phyloP scores from a whole-genome alignment of 2,329 filamentous ascomycete genomes.

The Xenoacremonium recifei region DNA sequence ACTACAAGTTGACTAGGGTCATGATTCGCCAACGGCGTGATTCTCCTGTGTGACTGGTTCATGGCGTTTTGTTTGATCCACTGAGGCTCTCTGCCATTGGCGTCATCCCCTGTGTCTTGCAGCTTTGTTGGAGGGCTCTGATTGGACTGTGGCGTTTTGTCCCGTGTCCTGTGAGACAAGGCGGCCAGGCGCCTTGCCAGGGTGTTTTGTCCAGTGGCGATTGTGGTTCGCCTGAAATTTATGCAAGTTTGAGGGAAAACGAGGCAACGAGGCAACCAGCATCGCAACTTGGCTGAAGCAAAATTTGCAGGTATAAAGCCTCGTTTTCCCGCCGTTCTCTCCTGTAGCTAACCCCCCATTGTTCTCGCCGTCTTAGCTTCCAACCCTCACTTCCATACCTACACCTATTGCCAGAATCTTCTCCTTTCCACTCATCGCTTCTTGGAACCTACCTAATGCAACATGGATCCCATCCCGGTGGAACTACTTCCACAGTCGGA shows the following conservation, averaged over 20 bases:
- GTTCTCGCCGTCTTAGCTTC: neutral
- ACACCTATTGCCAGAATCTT: neutral
- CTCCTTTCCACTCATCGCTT: neutral
- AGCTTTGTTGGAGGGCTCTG: neutral
- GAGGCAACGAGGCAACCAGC: neutral
- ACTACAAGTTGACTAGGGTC: too few relatives aligned
- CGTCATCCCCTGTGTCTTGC: neutral
- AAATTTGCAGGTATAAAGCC: neutral
- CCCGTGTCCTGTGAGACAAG: neutral
- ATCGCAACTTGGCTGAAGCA: neutral
- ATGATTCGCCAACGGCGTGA: too few relatives aligned
- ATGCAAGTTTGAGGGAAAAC: neutral
- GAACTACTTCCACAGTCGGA: slow-evolving; percentile 2
- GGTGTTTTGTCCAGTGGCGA: neutral
- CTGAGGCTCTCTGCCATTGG: neutral
- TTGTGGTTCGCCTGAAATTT: neutral
- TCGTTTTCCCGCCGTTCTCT: neutral
- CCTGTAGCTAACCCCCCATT: neutral
- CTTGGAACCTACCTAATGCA: neutral
- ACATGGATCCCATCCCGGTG: neutral
- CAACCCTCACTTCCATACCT: too few relatives aligned
- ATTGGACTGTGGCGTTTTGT: neutral
- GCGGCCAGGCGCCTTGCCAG: neutral
- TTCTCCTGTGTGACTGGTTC: neutral
- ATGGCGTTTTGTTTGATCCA: neutral